A percentile compares a stretch with the other conserved stretches of the same genome.
phyloP scores from a whole-genome alignment of 2,329 filamentous ascomycete species.

The Talaromyces sp. region DNA sequence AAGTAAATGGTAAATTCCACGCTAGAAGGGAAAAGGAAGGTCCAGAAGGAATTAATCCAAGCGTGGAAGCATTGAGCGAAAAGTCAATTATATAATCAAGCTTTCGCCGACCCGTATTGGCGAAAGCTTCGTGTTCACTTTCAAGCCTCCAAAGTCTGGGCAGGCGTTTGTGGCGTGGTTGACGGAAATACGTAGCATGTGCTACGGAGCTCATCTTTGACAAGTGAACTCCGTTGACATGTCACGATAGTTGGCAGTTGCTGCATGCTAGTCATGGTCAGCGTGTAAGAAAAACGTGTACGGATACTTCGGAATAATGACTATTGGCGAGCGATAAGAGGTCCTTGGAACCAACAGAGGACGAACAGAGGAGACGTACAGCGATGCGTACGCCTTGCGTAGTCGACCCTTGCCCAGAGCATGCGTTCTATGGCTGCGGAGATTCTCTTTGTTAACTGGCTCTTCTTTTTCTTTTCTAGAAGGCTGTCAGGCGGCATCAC shows the following conservation, averaged over 20 bases:
- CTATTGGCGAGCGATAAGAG: neutral
- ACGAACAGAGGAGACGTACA: neutral
- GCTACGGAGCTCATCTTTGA: neutral
- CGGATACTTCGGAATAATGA: neutral
- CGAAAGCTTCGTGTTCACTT: neutral
- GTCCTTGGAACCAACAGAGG: neutral
- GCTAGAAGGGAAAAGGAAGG: slow-evolving; percentile 15
- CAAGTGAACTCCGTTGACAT: neutral
- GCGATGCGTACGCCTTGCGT: neutral
- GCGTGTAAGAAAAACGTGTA: neutral
- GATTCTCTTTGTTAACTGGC: neutral
- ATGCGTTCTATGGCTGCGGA: neutral
- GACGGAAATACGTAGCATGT: neutral
- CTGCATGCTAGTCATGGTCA: neutral
- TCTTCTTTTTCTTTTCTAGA: slow-evolving; percentile 4
- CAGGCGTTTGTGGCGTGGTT: neutral
- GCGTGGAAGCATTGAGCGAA: neutral
- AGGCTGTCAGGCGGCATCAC: neutral
- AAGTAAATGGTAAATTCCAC: neutral
- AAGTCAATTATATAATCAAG: neutral
- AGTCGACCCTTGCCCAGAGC: neutral
- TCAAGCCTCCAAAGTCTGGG: neutral
- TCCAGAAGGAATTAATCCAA: neutral
- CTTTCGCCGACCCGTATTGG: neutral
- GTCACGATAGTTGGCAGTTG: neutral